Conservation (phyloP, 176 grass and related monocot species). For the Oryza nivara region DNA sequence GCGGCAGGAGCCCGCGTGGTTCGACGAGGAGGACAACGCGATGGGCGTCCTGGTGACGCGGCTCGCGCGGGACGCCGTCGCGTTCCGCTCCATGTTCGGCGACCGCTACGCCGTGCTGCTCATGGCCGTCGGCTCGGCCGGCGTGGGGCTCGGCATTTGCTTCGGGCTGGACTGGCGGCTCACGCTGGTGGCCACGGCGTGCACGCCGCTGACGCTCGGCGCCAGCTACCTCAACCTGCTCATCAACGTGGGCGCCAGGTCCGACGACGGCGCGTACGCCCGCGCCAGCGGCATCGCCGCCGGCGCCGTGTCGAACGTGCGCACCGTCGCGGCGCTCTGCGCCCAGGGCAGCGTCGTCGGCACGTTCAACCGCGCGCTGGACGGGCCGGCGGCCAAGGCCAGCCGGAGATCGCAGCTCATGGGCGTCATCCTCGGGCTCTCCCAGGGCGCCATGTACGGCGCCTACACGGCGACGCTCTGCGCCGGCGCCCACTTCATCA, state of each 20-base stretch:
- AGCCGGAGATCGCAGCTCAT: slow-evolving; percentile 37
- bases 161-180: slow-evolving; percentile 62
- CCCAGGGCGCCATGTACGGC: slow-evolving; percentile 59
- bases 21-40: slow-evolving; percentile 63
- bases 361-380: slow-evolving; percentile 40
- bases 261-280: slow-evolving; percentile 44
- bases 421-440: slow-evolving; percentile 54
- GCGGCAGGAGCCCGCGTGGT: slow-evolving; percentile 63
- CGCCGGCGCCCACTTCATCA: slow-evolving; percentile 51
- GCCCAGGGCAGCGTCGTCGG: slow-evolving; percentile 41
- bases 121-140: slow-evolving; percentile 60
- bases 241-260: slow-evolving; percentile 42
- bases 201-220: slow-evolving; percentile 54
- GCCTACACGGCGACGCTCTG: slow-evolving; percentile 61
- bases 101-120: slow-evolving; percentile 68
- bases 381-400: slow-evolving; percentile 15
- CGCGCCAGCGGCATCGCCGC: slow-evolving; percentile 50
- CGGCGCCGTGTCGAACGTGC: slow-evolving; percentile 50
- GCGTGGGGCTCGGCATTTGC: slow-evolving; percentile 57
- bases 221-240: slow-evolving; percentile 62
- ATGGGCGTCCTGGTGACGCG: slow-evolving; percentile 52
- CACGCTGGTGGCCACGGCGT: slow-evolving; percentile 44
- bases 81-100: slow-evolving; percentile 62
- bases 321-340: slow-evolving; percentile 53
- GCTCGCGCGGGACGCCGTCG: slow-evolving; percentile 51